Evolutionary conservation across 1,139 yeast genomes (phyloP).

Genomic region (Taphrina pruni): DNA sequence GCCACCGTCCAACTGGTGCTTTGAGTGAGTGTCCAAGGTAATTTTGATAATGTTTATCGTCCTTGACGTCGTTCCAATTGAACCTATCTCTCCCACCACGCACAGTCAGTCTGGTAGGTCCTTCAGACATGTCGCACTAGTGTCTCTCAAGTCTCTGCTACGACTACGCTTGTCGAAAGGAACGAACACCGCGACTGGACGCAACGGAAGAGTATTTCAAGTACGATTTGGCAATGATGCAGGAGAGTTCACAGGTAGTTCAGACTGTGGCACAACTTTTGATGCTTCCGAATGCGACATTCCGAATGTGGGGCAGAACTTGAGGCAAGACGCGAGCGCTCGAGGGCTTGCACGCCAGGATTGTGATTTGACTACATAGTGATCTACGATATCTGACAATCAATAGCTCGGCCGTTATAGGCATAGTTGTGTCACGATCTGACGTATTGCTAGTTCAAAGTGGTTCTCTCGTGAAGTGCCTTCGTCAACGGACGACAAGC

Average conservation of each 20-base stretch:
- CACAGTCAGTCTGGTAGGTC: conserved; percentile 47
- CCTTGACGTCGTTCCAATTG: conserved; percentile 49
- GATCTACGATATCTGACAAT: too few species aligned
- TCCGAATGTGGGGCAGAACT: not conserved
- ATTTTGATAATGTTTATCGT: conserved; percentile 48
- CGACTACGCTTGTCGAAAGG: too few species aligned
- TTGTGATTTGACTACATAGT: too few species aligned
- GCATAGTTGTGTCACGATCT: too few species aligned
- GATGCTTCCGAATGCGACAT: not conserved
- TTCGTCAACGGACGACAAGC: not conserved
- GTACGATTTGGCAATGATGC: too few species aligned
- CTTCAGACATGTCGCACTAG: conserved; percentile 33
- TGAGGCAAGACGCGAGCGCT: not conserved
- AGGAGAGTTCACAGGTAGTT: not conserved
- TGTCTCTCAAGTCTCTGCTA: too few species aligned
- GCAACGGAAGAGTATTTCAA: too few species aligned
- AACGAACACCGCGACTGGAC: too few species aligned
- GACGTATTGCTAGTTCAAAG: too few species aligned
- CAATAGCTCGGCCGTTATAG: too few species aligned
- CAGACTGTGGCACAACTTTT: not conserved
- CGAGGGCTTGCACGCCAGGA: too few species aligned
- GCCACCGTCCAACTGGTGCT: conserved; percentile 50
- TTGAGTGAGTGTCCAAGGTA: conserved; percentile 50
- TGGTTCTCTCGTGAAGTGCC: too few species aligned
- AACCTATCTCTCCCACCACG: conserved; percentile 50